Percentiles rank a stretch among this genome's conserved stretches.
These are phyloP conservation scores for Mycena galopus DNA, from an alignment of 768 basidiomycete species.

Conservation along the genomic window DNA sequence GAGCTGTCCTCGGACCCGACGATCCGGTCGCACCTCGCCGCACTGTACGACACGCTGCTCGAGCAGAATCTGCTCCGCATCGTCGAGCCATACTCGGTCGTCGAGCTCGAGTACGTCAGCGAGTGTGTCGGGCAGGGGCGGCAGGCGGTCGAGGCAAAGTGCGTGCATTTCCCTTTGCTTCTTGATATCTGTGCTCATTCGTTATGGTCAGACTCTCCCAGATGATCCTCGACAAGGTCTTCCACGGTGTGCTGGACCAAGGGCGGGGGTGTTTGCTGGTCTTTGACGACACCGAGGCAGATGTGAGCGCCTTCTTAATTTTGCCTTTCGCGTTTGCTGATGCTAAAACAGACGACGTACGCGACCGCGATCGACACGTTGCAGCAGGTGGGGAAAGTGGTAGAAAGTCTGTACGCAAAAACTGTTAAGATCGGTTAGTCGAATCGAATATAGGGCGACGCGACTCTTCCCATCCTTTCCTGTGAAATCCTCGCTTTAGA, in stretches of 20 bases:
- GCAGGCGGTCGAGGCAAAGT: slow-evolving; percentile 94
- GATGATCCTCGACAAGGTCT: slow-evolving; percentile 97
- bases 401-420: slow-evolving; percentile 93
- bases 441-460: background rate
- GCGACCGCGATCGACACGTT: slow-evolving; percentile 91
- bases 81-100: slow-evolving; percentile 94
- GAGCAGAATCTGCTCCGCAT: slow-evolving; percentile 96
- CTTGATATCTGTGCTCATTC: background rate
- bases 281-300: slow-evolving; percentile 88
- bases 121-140: slow-evolving; percentile 88
- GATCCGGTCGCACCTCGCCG: slow-evolving; percentile 93
- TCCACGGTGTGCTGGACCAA: slow-evolving; percentile 97
- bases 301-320: slow-evolving; percentile 65
- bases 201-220: slow-evolving; percentile 79
- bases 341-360: slow-evolving; percentile 79
- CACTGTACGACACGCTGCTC: slow-evolving; percentile 94
- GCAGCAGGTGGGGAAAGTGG: slow-evolving; percentile 93
- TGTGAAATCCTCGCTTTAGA: too few relatives aligned
- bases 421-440: slow-evolving; percentile 33
- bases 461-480: too few relatives aligned
- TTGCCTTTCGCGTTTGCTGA: background rate
- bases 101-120: slow-evolving; percentile 93
- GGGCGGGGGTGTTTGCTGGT: slow-evolving; percentile 92
- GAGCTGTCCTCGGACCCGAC: slow-evolving; percentile 96
- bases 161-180: slow-evolving; percentile 43